Evolutionary conservation across 1,139 yeast species (phyloP).

Genomic region (Petasospora fabianii): DNA sequence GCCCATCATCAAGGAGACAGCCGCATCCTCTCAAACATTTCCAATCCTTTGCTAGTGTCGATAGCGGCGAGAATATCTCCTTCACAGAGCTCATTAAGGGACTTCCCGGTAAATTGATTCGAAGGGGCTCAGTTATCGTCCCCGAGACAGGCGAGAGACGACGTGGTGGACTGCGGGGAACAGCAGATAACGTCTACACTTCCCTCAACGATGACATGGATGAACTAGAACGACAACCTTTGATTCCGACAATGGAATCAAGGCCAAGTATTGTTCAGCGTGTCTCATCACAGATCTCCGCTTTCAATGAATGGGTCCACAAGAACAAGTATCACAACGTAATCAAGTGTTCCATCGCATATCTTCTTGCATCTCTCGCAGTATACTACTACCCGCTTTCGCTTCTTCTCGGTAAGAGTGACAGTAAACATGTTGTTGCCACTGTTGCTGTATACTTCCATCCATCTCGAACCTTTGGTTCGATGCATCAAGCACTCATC

Average conservation of each 20-base stretch:
- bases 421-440: slow-evolving; percentile 77
- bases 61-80: slow-evolving; percentile 15
- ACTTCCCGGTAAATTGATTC: slow-evolving; percentile 22
- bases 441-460: slow-evolving; percentile 85
- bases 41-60: slow-evolving; percentile 22
- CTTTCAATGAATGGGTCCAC: too few species aligned
- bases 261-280: too few species aligned
- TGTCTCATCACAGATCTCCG: too few species aligned
- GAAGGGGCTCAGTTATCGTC: slow-evolving; percentile 32
- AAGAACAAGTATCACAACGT: slow-evolving; percentile 27
- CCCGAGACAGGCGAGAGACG: slow-evolving; percentile 34
- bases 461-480: slow-evolving; percentile 75
- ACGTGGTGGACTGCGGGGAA: slow-evolving; percentile 11
- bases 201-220: slow-evolving; percentile 4
- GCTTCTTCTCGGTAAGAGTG: slow-evolving; percentile 56
- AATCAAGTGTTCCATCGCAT: slow-evolving; percentile 67
- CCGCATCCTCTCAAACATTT: slow-evolving; percentile 13
- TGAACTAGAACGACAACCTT: slow-evolving; percentile 18
- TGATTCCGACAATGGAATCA: slow-evolving; percentile 1
- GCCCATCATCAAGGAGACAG: not conserved
- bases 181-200: not conserved
- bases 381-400: slow-evolving; percentile 66
- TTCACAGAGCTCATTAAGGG: slow-evolving; percentile 14
- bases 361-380: slow-evolving; percentile 66
- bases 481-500: slow-evolving; percentile 70